phyloP scores from a whole-genome alignment of 257 asterid species.

The Craterostigma plantagineum region DNA sequence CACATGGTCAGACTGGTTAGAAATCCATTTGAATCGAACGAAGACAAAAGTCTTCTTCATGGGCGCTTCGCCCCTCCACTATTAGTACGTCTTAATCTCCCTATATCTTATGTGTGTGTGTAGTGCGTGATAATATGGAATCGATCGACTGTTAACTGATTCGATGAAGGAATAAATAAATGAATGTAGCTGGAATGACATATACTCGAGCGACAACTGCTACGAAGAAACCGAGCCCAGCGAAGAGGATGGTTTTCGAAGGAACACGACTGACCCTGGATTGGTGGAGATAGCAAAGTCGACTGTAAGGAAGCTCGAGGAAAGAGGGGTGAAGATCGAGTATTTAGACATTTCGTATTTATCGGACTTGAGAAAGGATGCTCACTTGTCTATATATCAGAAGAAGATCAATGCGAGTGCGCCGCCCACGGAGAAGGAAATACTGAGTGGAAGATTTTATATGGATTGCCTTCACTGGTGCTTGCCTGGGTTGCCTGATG shows the following conservation, averaged over 20 bases:
- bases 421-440: conserved; percentile 16
- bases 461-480: conserved; percentile 71
- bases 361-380: conserved; percentile 38
- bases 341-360: conserved; percentile 33
- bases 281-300: conserved; percentile 26
- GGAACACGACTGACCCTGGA: conserved; percentile 15
- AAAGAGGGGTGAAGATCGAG: conserved; percentile 21
- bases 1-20: conserved; percentile 56
- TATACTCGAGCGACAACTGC: conserved; percentile 24
- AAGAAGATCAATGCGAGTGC: conserved; percentile 13
- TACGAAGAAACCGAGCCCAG: conserved; percentile 28
- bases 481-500: conserved; percentile 73
- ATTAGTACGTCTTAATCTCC: conserved; percentile 11
- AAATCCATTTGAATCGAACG: conserved; percentile 28
- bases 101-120: too few relatives aligned
- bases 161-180: too few relatives aligned
- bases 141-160: neutral
- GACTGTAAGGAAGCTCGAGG: conserved; percentile 13
- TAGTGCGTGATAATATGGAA: too few relatives aligned
- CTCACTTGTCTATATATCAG: conserved; percentile 30
- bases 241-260: conserved; percentile 14
- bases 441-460: conserved; percentile 14
- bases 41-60: conserved; percentile 40
- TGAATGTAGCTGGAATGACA: conserved; percentile 16
- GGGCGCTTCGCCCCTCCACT: conserved; percentile 39